A percentile compares a stretch with the other conserved stretches of the same genome.
These are phyloP conservation scores for Ustilago tritici DNA, from an alignment of 1,284 basidiomycete species.

Conservation along the genomic window DNA sequence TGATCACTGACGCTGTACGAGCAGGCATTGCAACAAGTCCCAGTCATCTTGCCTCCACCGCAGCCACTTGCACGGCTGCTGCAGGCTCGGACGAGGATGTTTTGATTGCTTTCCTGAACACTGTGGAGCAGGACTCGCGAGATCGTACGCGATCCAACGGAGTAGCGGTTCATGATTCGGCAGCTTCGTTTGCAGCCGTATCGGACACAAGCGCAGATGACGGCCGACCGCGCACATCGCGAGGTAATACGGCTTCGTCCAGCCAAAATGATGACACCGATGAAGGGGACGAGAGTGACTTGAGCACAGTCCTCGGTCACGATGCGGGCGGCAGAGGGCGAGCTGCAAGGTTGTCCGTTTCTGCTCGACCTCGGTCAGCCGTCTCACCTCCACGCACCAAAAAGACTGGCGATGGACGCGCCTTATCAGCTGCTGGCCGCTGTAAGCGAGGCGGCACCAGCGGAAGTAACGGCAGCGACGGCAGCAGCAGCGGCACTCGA, in stretches of 20 bases:
- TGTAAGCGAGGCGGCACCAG: constrained; percentile 21
- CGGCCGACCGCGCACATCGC: constrained; percentile 33
- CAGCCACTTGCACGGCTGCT: not conserved
- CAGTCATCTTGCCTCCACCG: not conserved
- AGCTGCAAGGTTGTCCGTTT: constrained; percentile 17
- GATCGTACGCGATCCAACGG: constrained; percentile 13
- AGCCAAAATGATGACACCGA: constrained; percentile 11
- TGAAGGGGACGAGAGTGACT: constrained; percentile 11
- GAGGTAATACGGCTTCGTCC: constrained; percentile 38
- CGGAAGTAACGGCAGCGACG: constrained; percentile 16
- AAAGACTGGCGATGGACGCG: constrained; percentile 3
- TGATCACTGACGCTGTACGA: not conserved
- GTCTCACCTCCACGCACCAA: not conserved
- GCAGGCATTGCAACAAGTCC: not conserved
- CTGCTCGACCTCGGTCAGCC: constrained; percentile 18
- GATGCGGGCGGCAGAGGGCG: constrained; percentile 10
- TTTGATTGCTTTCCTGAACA: constrained; percentile 38
- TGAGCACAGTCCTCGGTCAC: constrained; percentile 4
- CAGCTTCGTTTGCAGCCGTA: not conserved
- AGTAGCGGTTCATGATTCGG: not conserved
- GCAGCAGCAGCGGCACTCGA: constrained; percentile 22
- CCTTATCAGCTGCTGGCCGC: constrained; percentile 16
- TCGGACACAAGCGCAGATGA: constrained; percentile 13
- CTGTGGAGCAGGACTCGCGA: constrained; percentile 43
- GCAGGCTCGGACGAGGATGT: constrained; percentile 27